Percentiles rank a stretch among this genome's conserved stretches.
Conservation (phyloP, 106 monocot genomes). For the Dendrobium catenatum region DNA sequence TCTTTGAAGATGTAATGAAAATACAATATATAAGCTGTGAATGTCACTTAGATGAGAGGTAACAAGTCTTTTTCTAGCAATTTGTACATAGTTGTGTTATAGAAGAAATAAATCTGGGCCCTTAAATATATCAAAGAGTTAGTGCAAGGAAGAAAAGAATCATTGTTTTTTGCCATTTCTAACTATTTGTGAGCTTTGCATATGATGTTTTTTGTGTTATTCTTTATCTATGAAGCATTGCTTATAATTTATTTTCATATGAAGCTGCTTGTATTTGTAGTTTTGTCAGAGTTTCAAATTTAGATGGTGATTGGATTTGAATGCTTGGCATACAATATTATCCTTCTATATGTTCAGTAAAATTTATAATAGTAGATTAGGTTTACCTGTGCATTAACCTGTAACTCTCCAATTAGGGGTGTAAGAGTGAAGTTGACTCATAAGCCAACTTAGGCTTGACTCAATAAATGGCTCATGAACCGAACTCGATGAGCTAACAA, state of each 20-base stretch:
- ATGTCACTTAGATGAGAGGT: constrained; percentile 13
- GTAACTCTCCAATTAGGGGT: too few species aligned
- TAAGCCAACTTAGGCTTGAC: too few species aligned
- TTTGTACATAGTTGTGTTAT: constrained; percentile 3
- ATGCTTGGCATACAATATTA: not conserved
- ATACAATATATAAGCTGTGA: constrained; percentile 37
- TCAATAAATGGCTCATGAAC: too few species aligned
- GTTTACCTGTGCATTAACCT: too few species aligned
- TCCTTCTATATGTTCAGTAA: not conserved
- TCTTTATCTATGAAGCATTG: not conserved
- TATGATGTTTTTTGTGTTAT: not conserved
- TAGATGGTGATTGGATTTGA: not conserved
- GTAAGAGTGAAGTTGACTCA: too few species aligned
- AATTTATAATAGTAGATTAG: too few species aligned
- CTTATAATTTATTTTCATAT: not conserved
- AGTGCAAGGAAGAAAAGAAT: not conserved
- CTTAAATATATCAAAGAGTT: not conserved
- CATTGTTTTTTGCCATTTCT: not conserved
- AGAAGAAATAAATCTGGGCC: not conserved
- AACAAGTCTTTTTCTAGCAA: not conserved
- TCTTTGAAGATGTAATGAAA: constrained; percentile 16
- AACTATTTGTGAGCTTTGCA: not conserved
- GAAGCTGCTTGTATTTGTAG: not conserved
- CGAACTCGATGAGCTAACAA: too few species aligned
- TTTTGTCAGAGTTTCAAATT: too few species aligned